Evolutionary conservation across 1,139 yeast species (phyloP), one percentile per base, ranked within the genome.

Genomic region (Candida tropicalis): DNA sequence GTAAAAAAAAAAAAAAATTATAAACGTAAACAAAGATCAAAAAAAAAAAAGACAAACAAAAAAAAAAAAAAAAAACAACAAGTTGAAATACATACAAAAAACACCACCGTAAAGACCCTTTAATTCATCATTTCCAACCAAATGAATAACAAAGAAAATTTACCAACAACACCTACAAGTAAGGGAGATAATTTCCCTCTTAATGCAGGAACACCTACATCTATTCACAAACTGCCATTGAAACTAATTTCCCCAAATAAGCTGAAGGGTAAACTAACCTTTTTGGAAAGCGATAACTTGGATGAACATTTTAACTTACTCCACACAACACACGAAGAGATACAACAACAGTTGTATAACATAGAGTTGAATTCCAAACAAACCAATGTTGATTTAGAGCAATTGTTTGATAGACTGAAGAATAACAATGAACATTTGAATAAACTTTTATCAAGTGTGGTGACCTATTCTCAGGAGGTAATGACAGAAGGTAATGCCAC

Each of bases 401-500:
- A 71, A 47, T 58, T 72, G 39, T 63, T 60, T 16, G 74, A 69
- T 37, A 51, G 77, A 35, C 73, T 68, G 66, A 71, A 66, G 50
- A 70, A 67, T 49, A 72, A 72, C 50, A 71, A 72, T 53, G 66
- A 62, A 44, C 56, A 67, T 48, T 63, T 72, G 55, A 68, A 62
- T 46, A 63, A 62, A 47, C 54, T 72, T 32, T 59, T 72, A 15
- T 60, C 58, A 24, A 65, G 64, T 39, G 60, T 70, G 18, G 65
- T 70, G 17, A 55, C 56, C 17, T 66, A 68, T 53, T 61, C 71
- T 2, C 57, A 59, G 23, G 72, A 68, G 37, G 70, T 68, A 3
- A 56, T 65, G 12, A 66, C 70, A 2, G 71, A 67, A 39, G 71
- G 72, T 1, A 65, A 63, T 49, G 72, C 71, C 25, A 67, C 71